Percentiles rank a stretch among this genome's conserved stretches.
Conservation (phyloP, 139 green algal genomes). For the Chlorella sp. region DNA sequence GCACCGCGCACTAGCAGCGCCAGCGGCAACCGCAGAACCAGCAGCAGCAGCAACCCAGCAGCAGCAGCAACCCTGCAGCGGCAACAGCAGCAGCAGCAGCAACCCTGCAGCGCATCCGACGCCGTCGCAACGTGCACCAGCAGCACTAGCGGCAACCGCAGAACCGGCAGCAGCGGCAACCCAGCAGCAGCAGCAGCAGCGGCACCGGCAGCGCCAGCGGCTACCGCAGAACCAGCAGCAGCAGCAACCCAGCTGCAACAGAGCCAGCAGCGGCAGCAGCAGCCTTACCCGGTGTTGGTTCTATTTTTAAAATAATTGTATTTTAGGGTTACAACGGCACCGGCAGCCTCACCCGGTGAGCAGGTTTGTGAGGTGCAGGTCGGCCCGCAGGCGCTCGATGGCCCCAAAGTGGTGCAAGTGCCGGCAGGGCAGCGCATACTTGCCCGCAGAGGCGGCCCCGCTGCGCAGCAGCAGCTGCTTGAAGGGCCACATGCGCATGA, state of each 20-base stretch:
- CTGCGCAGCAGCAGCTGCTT: conserved; percentile 45
- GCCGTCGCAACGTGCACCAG: too few species aligned
- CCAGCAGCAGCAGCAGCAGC: too few species aligned
- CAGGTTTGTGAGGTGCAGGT: conserved; percentile 56
- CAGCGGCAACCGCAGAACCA: neutral
- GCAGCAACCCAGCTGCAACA: too few species aligned
- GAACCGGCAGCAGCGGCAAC: neutral
- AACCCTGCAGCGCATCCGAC: too few species aligned
- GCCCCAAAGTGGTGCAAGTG: conserved; percentile 53
- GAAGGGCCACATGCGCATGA: conserved; percentile 63
- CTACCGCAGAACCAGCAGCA: too few species aligned
- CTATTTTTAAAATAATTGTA: too few species aligned
- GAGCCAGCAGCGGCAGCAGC: neutral
- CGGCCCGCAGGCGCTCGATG: conserved; percentile 14
- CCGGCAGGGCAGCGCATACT: conserved; percentile 30
- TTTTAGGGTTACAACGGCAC: too few species aligned
- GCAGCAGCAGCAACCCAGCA: too few species aligned
- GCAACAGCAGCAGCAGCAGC: too few species aligned
- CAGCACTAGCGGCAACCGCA: neutral
- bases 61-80: too few species aligned
- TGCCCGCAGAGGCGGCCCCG: neutral
- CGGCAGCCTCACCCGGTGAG: conserved; percentile 48
- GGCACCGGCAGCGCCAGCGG: neutral
- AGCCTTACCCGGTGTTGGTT: too few species aligned
- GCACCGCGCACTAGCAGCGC: too few species aligned